These are phyloP conservation scores for Trichoderma reesei DNA, from an alignment of 495 filamentous ascomycete species.

Conservation along the genomic window DNA sequence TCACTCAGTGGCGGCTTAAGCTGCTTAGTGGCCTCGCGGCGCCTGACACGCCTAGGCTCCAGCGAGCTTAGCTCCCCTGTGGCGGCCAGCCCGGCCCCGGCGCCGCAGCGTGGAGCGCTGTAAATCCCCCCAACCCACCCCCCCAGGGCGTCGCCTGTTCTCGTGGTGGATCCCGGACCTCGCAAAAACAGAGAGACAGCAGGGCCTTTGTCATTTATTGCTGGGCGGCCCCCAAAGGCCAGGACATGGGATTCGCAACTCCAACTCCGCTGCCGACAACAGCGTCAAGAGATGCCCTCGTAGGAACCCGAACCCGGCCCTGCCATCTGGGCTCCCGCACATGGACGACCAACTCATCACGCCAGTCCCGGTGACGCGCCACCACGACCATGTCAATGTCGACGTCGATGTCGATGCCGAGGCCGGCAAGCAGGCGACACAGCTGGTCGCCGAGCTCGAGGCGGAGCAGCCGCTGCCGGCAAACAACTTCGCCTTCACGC, in stretches of 20 bases:
- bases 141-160: neutral
- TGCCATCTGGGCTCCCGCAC: neutral
- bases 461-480: neutral
- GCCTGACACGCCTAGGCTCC: neutral
- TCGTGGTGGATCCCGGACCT: neutral
- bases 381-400: too few species aligned
- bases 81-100: neutral
- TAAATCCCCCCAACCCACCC: neutral
- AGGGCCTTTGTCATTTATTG: neutral
- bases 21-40: neutral
- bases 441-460: neutral
- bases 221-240: neutral
- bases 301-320: neutral
- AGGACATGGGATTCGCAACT: neutral
- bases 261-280: neutral
- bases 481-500: constrained; percentile 57
- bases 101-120: neutral
- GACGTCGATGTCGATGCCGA: neutral
- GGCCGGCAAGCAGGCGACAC: neutral
- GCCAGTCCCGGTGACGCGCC: neutral
- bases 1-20: neutral
- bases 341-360: neutral
- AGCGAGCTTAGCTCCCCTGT: neutral
- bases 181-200: neutral
- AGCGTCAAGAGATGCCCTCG: neutral